phyloP scores from a whole-genome alignment of 768 basidiomycete genomes.

The Amanita fuliginea region DNA sequence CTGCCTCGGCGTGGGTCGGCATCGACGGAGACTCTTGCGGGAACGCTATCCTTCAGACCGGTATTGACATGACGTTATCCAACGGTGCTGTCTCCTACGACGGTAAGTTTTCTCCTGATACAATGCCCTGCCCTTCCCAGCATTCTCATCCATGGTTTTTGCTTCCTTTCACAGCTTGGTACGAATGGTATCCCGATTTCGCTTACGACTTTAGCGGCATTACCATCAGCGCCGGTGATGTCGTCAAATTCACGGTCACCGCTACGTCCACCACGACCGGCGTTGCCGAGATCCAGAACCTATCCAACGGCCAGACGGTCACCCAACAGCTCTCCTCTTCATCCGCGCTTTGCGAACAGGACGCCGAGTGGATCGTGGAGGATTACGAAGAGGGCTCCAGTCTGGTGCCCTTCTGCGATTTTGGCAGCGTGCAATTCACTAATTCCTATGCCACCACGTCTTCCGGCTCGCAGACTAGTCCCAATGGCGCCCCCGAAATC shows the following conservation, averaged over 20 bases:
- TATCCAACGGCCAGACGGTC: slow-evolving; percentile 3
- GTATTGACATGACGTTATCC: no score
- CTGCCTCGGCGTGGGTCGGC: slow-evolving; percentile 25
- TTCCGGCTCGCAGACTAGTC: neutral
- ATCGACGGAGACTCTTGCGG: slow-evolving; percentile 26
- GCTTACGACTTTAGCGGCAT: neutral
- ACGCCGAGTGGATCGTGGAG: slow-evolving; percentile 29
- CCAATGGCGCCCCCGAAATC: neutral
- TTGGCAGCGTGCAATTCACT: neutral
- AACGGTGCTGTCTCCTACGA: no score
- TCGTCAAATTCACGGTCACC: neutral
- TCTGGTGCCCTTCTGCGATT: neutral
- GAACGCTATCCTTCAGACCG: slow-evolving; percentile 16
- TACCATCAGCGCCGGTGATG: neutral
- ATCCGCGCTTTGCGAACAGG: slow-evolving; percentile 19
- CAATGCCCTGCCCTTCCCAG: no score
- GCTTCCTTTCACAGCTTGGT: no score
- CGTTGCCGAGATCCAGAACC: neutral
- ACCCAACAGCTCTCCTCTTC: slow-evolving; percentile 19
- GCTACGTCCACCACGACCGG: neutral
- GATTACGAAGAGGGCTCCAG: slow-evolving; percentile 15
- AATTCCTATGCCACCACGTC: neutral
- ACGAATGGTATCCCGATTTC: no score
- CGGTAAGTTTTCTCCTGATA: no score
- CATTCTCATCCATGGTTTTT: no score